phyloP scores from a whole-genome alignment of 805 yeast species.

The Myxozyma neglecta region DNA sequence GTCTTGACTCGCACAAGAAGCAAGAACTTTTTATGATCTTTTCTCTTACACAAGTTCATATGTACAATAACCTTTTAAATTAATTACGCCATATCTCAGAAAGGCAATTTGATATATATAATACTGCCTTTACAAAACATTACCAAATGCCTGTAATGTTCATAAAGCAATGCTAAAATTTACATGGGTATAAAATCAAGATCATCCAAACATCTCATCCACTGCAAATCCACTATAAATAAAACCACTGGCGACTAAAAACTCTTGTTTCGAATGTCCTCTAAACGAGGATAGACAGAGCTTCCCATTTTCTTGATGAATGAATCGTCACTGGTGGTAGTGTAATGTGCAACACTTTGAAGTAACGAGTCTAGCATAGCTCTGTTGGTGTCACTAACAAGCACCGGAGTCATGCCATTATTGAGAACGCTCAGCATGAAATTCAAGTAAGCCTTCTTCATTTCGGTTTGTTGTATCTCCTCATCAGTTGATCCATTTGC shows the following conservation, averaged over 20 bases:
- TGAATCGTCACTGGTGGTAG: conserved; percentile 22
- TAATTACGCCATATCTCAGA: too few relatives aligned
- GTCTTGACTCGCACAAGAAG: too few relatives aligned
- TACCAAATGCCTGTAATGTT: too few relatives aligned
- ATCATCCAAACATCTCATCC: not conserved
- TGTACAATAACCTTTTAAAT: too few relatives aligned
- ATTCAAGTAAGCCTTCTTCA: conserved; percentile 69
- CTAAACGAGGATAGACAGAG: conserved; percentile 22
- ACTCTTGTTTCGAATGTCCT: conserved; percentile 9
- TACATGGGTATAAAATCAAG: too few relatives aligned
- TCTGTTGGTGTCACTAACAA: conserved; percentile 56
- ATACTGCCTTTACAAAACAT: too few relatives aligned
- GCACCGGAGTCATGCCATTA: conserved; percentile 76
- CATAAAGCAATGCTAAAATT: too few relatives aligned
- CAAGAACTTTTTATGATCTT: too few relatives aligned
- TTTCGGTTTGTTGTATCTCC: conserved; percentile 58
- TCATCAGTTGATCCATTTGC: conserved; percentile 56
- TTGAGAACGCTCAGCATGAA: conserved; percentile 68
- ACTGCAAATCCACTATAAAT: not conserved
- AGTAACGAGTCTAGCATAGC: conserved; percentile 21
- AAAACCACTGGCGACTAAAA: not conserved
- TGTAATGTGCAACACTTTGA: conserved; percentile 28
- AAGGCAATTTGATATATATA: too few relatives aligned
- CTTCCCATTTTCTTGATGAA: conserved; percentile 28
- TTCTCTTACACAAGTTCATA: too few relatives aligned